Evolutionary conservation across 306 rosid species (phyloP).

Genomic region (peach (Prunus persica)): Prunus_persica_NCBIv2 NC_034009.1:32707001-32707500

Average conservation of each 20-base stretch:
- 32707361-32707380: conserved; percentile 71
- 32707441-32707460: conserved; percentile 9
- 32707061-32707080: neutral
- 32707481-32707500: neutral
- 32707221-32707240: neutral
- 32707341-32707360: conserved; percentile 95
- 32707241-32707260: neutral
- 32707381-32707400: conserved; percentile 79
- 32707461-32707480: neutral
- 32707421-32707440: conserved; percentile 90
- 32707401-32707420: conserved; percentile 86
- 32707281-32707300: conserved; percentile 4
- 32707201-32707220: neutral
- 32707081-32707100: neutral
- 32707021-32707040: neutral
- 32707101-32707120: conserved; percentile 56
- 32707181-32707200: neutral
- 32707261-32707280: conserved; percentile 12
- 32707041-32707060: neutral
- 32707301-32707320: conserved; percentile 67
- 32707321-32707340: conserved; percentile 80
- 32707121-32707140: conserved; percentile 72
- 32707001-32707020: neutral
- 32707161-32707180: neutral
- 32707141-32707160: conserved; percentile 57